Percentiles rank a stretch among this genome's conserved stretches.
Conservation (phyloP, 2,329 filamentous ascomycete species). For the Colletotrichum trifolii region DNA sequence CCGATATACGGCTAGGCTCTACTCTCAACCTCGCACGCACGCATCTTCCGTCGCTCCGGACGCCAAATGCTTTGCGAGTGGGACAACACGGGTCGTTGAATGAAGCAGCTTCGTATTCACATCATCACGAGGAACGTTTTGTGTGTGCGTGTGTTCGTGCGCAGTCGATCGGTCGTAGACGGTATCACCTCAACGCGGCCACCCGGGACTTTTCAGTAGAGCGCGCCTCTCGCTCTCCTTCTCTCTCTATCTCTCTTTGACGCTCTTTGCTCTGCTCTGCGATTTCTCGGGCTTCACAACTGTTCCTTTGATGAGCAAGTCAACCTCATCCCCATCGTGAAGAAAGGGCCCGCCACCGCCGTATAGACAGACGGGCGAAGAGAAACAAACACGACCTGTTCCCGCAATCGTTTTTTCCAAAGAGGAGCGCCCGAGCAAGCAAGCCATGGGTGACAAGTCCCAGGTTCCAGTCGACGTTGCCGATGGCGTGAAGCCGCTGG, state of each 20-base stretch:
- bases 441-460: slow-evolving; percentile 31
- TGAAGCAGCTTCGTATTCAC: slow-evolving; percentile 23
- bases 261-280: too few relatives aligned
- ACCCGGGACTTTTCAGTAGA: slow-evolving; percentile 9
- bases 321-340: too few relatives aligned
- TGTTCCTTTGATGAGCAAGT: too few relatives aligned
- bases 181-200: slow-evolving; percentile 29
- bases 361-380: too few relatives aligned
- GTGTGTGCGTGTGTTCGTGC: background rate
- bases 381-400: too few relatives aligned
- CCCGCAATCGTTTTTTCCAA: too few relatives aligned
- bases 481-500: slow-evolving; percentile 45
- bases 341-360: too few relatives aligned
- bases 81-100: slow-evolving; percentile 7
- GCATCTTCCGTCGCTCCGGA: background rate
- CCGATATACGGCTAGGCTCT: slow-evolving; percentile 14
- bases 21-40: background rate
- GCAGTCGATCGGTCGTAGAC: slow-evolving; percentile 17
- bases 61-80: slow-evolving; percentile 9
- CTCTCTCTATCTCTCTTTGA: background rate
- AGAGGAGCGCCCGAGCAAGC: slow-evolving; percentile 3
- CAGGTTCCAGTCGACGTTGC: slow-evolving; percentile 12
- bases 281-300: too few relatives aligned
- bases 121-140: slow-evolving; percentile 8
- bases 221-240: background rate